Evolutionary conservation across 2,329 filamentous ascomycete species (phyloP).

Genomic region (Aspergillus spinulosporus): DNA sequence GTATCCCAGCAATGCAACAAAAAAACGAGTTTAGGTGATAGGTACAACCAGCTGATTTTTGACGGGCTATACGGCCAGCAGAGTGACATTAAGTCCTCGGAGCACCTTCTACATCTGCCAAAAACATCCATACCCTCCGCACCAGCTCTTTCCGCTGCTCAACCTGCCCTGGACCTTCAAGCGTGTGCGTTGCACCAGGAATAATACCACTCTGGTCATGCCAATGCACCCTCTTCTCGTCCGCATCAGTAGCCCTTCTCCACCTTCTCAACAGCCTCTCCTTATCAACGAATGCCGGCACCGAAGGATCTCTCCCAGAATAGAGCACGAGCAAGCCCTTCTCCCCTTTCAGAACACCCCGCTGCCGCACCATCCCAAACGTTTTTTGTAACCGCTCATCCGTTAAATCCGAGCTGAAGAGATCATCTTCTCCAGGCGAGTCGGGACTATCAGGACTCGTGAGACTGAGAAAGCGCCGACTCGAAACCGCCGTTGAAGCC

Average conservation of each 20-base stretch:
- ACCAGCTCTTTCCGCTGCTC: background rate
- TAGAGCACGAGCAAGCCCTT: conserved; percentile 45
- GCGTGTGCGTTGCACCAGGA: conserved; percentile 37
- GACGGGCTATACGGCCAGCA: background rate
- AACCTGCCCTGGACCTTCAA: background rate
- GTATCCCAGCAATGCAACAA: too few relatives aligned
- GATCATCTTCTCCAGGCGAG: conserved; percentile 73
- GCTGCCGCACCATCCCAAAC: conserved; percentile 57
- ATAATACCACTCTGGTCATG: conserved; percentile 52
- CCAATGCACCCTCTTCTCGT: conserved; percentile 39
- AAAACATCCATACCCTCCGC: background rate
- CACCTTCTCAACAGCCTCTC: conserved; percentile 45
- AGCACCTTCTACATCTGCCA: background rate
- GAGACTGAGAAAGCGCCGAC: conserved; percentile 60
- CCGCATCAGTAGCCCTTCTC: conserved; percentile 42
- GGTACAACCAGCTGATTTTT: too few relatives aligned
- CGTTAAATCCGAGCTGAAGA: conserved; percentile 74
- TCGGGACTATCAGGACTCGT: conserved; percentile 53
- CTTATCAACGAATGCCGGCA: conserved; percentile 48
- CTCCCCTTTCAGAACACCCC: conserved; percentile 38
- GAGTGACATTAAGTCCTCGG: background rate
- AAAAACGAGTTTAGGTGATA: too few relatives aligned
- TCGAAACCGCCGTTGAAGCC: conserved; percentile 50
- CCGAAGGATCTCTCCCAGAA: conserved; percentile 49
- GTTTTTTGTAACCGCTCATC: conserved; percentile 58